These are phyloP conservation scores for Cryptococcus sp. DNA, from an alignment of 1,284 basidiomycete species.

Conservation along the genomic window DNA sequence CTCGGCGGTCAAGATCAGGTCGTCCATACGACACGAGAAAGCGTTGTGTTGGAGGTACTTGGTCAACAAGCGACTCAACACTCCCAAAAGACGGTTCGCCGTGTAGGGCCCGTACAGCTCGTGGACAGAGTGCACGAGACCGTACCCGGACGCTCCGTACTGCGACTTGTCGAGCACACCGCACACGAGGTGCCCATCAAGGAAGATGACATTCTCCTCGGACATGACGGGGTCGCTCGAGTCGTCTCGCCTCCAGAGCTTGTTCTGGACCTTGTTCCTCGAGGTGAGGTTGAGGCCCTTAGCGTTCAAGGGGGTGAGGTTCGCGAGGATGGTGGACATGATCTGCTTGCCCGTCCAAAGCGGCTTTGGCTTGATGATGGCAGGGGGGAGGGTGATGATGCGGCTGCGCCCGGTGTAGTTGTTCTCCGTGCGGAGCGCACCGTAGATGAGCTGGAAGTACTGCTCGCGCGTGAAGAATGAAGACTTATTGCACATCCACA, in stretches of 20 bases:
- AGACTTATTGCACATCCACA: slow-evolving; percentile 98
- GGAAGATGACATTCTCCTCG: slow-evolving; percentile 86
- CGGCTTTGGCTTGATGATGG: slow-evolving; percentile 84
- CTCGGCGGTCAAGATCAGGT: slow-evolving; percentile 79
- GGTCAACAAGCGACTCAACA: slow-evolving; percentile 90
- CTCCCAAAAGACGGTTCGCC: slow-evolving; percentile 87
- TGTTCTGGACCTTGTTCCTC: slow-evolving; percentile 80
- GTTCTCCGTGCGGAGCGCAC: slow-evolving; percentile 86
- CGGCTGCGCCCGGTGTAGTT: slow-evolving; percentile 64
- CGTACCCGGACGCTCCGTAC: slow-evolving; percentile 93
- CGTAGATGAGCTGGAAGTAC: slow-evolving; percentile 95
- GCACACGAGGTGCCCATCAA: slow-evolving; percentile 87
- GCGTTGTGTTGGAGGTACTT: slow-evolving; percentile 96
- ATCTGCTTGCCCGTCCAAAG: slow-evolving; percentile 99
- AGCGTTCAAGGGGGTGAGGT: slow-evolving; percentile 79
- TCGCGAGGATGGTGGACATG: slow-evolving; percentile 85
- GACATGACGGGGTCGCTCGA: slow-evolving; percentile 50
- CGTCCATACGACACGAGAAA: slow-evolving; percentile 99
- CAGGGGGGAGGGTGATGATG: slow-evolving; percentile 79
- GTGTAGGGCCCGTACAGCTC: slow-evolving; percentile 92
- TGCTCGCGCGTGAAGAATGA: slow-evolving; percentile 93
- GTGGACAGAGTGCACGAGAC: slow-evolving; percentile 96
- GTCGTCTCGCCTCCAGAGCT: slow-evolving; percentile 64
- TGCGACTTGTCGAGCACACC: slow-evolving; percentile 97
- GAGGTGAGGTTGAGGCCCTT: slow-evolving; percentile 82